Percentiles rank a stretch among this genome's conserved stretches.
These are phyloP conservation scores for Calocera cornea DNA, from an alignment of 768 basidiomycete genomes.

Conservation along the genomic window DNA sequence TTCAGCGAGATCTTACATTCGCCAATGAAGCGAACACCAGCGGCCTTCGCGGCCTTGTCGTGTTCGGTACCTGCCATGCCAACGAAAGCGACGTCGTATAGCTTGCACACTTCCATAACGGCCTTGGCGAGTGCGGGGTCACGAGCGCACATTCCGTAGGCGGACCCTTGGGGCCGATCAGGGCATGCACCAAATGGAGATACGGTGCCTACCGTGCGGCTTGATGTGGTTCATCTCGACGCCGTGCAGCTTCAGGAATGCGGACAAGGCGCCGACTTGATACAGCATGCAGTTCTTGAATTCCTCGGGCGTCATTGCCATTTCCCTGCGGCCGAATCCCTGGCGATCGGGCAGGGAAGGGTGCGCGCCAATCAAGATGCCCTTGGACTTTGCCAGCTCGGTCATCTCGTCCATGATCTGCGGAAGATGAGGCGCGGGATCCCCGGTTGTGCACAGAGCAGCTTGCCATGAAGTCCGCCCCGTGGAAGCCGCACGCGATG, in stretches of 20 bases:
- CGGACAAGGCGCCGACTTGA: constrained; percentile 51
- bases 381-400: constrained; percentile 39
- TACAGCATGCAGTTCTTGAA: constrained; percentile 46
- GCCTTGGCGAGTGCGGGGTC: constrained; percentile 43
- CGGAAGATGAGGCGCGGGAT: constrained; percentile 38
- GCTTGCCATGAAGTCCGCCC: constrained; percentile 29
- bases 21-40: constrained; percentile 44
- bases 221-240: constrained; percentile 40
- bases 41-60: constrained; percentile 40
- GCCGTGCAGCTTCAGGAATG: constrained; percentile 42
- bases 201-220: constrained; percentile 25
- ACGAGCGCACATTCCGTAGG: constrained; percentile 47
- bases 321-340: constrained; percentile 53
- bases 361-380: constrained; percentile 51
- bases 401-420: constrained; percentile 51
- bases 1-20: constrained; percentile 28
- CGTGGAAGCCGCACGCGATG: constrained; percentile 57
- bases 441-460: neutral
- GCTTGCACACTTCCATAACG: constrained; percentile 38
- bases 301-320: constrained; percentile 48
- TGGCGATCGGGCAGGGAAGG: constrained; percentile 50
- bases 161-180: constrained; percentile 50
- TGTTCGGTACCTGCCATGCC: constrained; percentile 54
- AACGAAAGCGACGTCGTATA: constrained; percentile 45
- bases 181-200: neutral